These are phyloP conservation scores for Solanum sparsipilum DNA, from an alignment of 257 asterid species.

Conservation along the genomic window DNA sequence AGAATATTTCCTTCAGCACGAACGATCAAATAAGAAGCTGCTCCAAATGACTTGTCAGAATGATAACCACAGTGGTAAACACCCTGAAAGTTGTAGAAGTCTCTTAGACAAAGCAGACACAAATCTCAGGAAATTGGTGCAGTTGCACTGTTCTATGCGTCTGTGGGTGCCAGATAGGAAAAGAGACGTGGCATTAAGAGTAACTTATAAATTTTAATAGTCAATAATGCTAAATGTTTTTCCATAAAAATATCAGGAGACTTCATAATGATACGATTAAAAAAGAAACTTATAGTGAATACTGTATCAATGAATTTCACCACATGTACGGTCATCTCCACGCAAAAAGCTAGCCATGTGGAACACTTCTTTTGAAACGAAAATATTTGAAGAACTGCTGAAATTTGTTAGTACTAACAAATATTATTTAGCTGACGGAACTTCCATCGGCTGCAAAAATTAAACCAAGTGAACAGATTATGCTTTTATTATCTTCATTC, in stretches of 20 bases:
- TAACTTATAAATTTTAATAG: background rate
- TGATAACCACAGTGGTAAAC: conserved; percentile 71
- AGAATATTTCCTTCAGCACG: conserved; percentile 66
- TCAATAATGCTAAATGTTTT: background rate
- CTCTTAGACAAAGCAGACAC: background rate
- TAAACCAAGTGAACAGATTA: background rate
- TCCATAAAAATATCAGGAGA: background rate
- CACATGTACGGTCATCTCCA: background rate
- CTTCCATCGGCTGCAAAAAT: background rate
- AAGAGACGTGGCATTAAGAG: background rate
- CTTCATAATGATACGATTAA: background rate
- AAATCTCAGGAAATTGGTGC: background rate
- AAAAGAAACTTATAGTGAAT: background rate
- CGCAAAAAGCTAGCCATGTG: background rate
- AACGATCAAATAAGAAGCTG: conserved; percentile 48
- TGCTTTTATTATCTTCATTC: background rate
- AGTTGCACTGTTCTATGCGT: background rate
- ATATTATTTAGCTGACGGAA: background rate
- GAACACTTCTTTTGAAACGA: background rate
- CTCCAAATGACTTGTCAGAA: conserved; percentile 66
- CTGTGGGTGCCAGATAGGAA: background rate
- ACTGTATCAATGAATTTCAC: background rate
- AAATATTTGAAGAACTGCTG: background rate
- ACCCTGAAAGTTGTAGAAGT: conserved; percentile 24
- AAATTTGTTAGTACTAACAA: background rate